phyloP scores from a whole-genome alignment of 306 rosid species.

The Medicago lupulina region DNA sequence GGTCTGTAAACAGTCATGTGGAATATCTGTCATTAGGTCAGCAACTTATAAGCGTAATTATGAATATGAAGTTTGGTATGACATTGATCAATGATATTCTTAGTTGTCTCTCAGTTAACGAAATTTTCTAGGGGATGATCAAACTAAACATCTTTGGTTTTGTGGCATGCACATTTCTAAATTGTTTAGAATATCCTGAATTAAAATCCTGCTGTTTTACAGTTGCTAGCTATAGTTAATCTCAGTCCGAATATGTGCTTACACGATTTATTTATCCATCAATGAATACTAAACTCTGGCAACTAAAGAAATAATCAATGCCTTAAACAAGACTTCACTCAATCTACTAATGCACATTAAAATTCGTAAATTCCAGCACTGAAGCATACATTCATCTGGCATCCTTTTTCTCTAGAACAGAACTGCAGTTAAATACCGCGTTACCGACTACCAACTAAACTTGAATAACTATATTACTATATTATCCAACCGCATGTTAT shows the following conservation, averaged over 20 bases:
- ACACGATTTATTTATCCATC: background rate
- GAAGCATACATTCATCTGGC: background rate
- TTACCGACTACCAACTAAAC: background rate
- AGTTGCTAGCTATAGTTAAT: background rate
- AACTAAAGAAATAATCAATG: constrained; percentile 15
- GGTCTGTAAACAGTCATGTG: background rate
- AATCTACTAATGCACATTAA: background rate
- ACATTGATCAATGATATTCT: background rate
- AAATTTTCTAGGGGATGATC: background rate
- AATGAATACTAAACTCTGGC: background rate
- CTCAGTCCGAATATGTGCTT: background rate
- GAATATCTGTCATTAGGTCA: background rate
- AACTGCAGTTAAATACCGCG: background rate
- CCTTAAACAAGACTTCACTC: constrained; percentile 1
- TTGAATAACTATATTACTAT: background rate
- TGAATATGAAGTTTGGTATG: background rate
- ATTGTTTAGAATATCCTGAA: background rate
- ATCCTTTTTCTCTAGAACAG: background rate
- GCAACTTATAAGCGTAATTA: background rate
- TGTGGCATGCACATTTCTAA: background rate
- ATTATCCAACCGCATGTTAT: constrained; percentile 8
- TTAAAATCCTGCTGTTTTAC: background rate
- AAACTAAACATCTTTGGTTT: background rate
- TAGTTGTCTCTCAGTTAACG: constrained; percentile 11
- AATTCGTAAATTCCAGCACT: background rate